These are phyloP conservation scores for Blastomyces parvus DNA, from an alignment of 2,329 filamentous ascomycete species.

Conservation along the genomic window DNA sequence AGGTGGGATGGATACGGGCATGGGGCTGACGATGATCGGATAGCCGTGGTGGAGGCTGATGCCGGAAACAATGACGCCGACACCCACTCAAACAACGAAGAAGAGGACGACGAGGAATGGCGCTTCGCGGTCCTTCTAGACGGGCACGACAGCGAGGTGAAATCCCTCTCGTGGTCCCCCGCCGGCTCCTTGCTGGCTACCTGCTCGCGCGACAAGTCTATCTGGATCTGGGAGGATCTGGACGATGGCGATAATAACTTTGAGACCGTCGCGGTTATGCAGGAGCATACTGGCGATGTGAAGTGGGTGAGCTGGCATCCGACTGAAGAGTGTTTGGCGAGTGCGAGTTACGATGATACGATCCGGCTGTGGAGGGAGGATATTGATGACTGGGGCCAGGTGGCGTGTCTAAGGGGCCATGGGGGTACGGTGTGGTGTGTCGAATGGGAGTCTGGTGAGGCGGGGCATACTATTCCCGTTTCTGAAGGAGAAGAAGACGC, in stretches of 20 bases:
- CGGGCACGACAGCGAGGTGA: conserved; percentile 92
- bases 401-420: conserved; percentile 71
- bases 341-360: conserved; percentile 88
- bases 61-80: conserved; percentile 17
- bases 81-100: conserved; percentile 39
- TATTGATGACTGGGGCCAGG: conserved; percentile 86
- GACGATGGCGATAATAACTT: conserved; percentile 81
- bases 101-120: conserved; percentile 71
- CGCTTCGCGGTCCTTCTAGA: conserved; percentile 86
- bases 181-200: conserved; percentile 77
- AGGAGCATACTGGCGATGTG: conserved; percentile 90
- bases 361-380: conserved; percentile 85
- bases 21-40: conserved; percentile 20
- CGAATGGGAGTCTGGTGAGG: conserved; percentile 47
- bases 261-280: conserved; percentile 89
- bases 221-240: conserved; percentile 98
- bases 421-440: conserved; percentile 82
- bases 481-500: conserved; percentile 24
- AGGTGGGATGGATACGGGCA: conserved; percentile 45
- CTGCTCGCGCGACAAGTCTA: conserved; percentile 82
- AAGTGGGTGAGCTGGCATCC: conserved; percentile 92
- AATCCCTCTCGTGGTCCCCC: conserved; percentile 55
- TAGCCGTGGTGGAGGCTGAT: conserved; percentile 21
- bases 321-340: conserved; percentile 68
- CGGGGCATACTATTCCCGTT: conserved; percentile 3